Conservation (phyloP, 2,329 filamentous ascomycete genomes). For the Epicoccum nigrum region DNA sequence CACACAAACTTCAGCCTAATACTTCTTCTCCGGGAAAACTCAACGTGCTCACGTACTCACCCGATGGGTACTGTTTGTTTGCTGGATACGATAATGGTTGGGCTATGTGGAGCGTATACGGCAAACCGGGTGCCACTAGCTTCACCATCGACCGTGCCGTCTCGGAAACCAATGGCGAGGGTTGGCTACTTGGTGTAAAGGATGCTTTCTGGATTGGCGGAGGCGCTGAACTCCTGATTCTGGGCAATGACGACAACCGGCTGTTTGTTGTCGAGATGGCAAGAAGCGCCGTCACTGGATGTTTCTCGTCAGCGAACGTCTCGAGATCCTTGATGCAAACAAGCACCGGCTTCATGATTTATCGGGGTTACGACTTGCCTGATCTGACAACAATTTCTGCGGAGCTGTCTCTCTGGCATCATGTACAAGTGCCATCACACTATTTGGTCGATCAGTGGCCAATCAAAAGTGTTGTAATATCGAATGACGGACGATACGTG, state of each 20-base stretch:
- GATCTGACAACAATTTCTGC: conserved; percentile 91
- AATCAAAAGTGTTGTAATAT: conserved; percentile 84
- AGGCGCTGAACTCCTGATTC: conserved; percentile 82
- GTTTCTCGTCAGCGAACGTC: conserved; percentile 89
- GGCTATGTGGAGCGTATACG: conserved; percentile 97
- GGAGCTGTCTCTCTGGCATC: conserved; percentile 94
- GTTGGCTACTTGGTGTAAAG: conserved; percentile 80
- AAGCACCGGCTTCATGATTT: conserved; percentile 85
- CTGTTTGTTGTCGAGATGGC: conserved; percentile 92
- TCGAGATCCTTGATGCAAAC: conserved; percentile 89
- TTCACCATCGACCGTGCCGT: conserved; percentile 73
- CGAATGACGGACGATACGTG: conserved; percentile 89
- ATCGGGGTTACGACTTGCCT: conserved; percentile 88
- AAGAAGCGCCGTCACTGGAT: conserved; percentile 88
- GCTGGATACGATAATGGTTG: conserved; percentile 91
- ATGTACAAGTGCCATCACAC: conserved; percentile 78
- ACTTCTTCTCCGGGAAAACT: conserved; percentile 74
- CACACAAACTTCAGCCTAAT: conserved; percentile 75
- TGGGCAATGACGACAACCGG: conserved; percentile 72
- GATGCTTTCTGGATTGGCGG: conserved; percentile 86
- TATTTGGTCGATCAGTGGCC: conserved; percentile 96
- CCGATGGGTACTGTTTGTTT: conserved; percentile 95
- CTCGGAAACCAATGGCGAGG: conserved; percentile 72
- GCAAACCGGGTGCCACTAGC: conserved; percentile 84
- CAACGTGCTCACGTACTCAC: conserved; percentile 82